Evolutionary conservation across 345 rosid species (phyloP), one percentile per base, ranked within the genome.

Genomic region (Pugionium cornutum): DNA sequence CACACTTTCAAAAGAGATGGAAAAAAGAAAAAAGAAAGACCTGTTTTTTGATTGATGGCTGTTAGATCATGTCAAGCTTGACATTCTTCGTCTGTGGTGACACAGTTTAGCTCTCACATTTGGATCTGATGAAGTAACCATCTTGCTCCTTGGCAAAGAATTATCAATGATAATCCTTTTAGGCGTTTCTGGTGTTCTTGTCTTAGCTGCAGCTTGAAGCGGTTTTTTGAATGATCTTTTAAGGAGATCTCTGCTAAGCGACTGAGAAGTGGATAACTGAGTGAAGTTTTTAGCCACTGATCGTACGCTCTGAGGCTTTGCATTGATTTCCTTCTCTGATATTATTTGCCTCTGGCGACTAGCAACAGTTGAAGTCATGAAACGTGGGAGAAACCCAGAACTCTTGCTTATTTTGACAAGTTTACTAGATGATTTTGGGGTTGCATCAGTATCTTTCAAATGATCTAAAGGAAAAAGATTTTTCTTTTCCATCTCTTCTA

Each of bases 291-390:
- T 83, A 5, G 76, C 55, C 51, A 26, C 78, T 46, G 73, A 56
- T 72, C 78, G 72, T 59, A 76, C 67, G 59, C 75, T 80, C 62
- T 72, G 75, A 57, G 82, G 67, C 82, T 59, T 81, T 26, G 74
- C 74, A 6, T 53, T 62, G 3, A 85, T 68, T 28, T 79, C 83
- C 60, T 77, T 84, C 77, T 87, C 96, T 1, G 83, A 79, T 48
- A 81, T 73, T 29, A 57, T 68, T 79, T 80, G 86, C 74, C 96
- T 89, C 47, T 82, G 86, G 26, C 95, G 87, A 74, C 98, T 92
- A n/a, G 98, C 87, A 2, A 48, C 95, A 5, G 97, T 92, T 2
- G 98, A 81, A 9, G 81, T 69, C 98, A 92, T 92, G 80, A 89
- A 92, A 45, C 91, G 84, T 29, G 98, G 96, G 28, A 76, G 51